Evolutionary conservation across 2,329 filamentous ascomycete genomes (phyloP).

Genomic region (Canariomyces notabilis): DNA sequence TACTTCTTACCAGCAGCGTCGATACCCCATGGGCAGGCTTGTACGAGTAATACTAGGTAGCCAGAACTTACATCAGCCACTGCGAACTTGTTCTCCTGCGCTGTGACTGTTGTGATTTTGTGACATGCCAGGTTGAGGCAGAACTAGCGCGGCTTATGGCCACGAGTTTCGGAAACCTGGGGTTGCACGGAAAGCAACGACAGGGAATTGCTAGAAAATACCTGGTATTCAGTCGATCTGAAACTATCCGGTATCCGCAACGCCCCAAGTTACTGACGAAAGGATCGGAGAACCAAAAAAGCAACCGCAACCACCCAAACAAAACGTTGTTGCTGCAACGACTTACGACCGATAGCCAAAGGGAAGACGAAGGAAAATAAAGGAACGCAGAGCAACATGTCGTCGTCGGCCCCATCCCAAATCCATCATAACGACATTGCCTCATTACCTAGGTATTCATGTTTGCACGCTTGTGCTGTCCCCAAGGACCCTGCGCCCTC

Average conservation of each 20-base stretch:
- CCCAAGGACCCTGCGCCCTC: too few species aligned
- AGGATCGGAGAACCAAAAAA: not conserved
- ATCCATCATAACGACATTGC: not conserved
- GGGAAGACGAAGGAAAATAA: not conserved
- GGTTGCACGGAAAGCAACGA: too few species aligned
- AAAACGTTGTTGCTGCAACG: not conserved
- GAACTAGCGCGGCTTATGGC: too few species aligned
- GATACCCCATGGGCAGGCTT: slow-evolving; percentile 13
- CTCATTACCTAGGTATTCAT: not conserved
- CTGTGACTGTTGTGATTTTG: not conserved
- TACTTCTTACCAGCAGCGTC: slow-evolving; percentile 12
- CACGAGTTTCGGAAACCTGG: too few species aligned
- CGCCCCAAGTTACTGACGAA: not conserved
- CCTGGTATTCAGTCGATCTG: not conserved
- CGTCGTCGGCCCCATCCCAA: not conserved
- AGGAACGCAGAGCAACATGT: not conserved
- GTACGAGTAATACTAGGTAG: slow-evolving; percentile 17
- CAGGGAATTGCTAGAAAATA: not conserved
- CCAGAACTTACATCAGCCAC: not conserved
- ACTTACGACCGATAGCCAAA: not conserved
- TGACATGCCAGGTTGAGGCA: too few species aligned
- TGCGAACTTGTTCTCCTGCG: too few species aligned
- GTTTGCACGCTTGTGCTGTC: not conserved
- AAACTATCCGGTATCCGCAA: not conserved
- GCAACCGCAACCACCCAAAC: not conserved